A percentile compares a stretch with the other conserved stretches of the same genome.
These are phyloP conservation scores for Populus hybrid DNA, from an alignment of 441 rosid genomes.

Conservation along the genomic window DNA sequence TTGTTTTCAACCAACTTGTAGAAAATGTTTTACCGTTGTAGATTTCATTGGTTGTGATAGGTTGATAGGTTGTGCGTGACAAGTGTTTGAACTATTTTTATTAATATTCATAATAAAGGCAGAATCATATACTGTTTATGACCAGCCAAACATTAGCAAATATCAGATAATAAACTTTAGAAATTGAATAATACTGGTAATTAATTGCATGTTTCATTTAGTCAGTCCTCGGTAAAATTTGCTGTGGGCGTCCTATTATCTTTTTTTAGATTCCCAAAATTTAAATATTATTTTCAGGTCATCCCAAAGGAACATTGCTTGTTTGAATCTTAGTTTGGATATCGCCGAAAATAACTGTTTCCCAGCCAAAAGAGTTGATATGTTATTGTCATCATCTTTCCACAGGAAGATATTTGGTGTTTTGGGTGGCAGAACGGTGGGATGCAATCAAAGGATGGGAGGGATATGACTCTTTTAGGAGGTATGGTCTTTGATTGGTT, in stretches of 20 bases:
- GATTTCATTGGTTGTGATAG: not conserved
- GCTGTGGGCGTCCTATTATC: not conserved
- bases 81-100: not conserved
- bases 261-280: not conserved
- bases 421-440: constrained; percentile 88
- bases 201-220: not conserved
- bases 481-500: constrained; percentile 39
- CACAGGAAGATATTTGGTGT: constrained; percentile 76
- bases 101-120: not conserved
- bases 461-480: constrained; percentile 76
- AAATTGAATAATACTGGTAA: not conserved
- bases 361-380: not conserved
- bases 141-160: not conserved
- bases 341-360: constrained; percentile 2
- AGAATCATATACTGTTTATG: not conserved
- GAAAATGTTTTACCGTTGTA: not conserved
- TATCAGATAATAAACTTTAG: not conserved
- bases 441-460: constrained; percentile 57
- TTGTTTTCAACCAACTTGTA: not conserved
- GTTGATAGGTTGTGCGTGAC: not conserved
- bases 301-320: not conserved
- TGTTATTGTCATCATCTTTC: constrained; percentile 8
- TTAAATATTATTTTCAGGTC: not conserved
- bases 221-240: not conserved
- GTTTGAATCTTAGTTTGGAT: not conserved